Percentiles rank a stretch among this genome's conserved stretches.
Conservation (phyloP, 345 rosid species). For the Eucalyptus curtisii region DNA sequence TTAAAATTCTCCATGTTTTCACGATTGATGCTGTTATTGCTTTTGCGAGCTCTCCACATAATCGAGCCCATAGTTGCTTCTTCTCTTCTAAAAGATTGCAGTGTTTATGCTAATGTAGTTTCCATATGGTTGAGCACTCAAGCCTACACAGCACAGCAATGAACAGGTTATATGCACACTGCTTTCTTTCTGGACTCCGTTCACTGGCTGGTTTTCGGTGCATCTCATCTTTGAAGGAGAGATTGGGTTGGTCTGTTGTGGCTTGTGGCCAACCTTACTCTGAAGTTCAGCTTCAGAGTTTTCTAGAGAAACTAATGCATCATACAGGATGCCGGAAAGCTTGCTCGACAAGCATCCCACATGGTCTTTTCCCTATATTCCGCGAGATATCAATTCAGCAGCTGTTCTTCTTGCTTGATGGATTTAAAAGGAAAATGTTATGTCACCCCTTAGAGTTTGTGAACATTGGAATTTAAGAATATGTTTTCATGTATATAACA, state of each 20-base stretch:
- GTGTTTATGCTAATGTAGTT: not conserved
- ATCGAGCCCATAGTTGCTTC: not conserved
- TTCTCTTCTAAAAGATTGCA: not conserved
- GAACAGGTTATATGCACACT: not conserved
- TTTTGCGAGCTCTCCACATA: not conserved
- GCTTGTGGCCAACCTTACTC: not conserved
- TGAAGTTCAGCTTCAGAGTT: not conserved
- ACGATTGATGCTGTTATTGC: not conserved
- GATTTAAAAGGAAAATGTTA: not conserved
- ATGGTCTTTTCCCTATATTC: not conserved
- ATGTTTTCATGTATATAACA: not conserved
- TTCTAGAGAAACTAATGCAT: not conserved
- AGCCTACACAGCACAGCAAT: not conserved
- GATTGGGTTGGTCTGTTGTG: not conserved
- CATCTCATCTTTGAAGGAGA: not conserved
- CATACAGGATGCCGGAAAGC: not conserved
- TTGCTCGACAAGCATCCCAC: not conserved
- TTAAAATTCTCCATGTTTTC: not conserved
- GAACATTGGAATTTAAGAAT: not conserved
- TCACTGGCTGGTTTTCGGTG: not conserved
- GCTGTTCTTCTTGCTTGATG: not conserved
- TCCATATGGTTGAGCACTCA: not conserved
- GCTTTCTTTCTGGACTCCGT: not conserved
- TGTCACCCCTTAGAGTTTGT: not conserved
- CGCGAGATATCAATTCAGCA: not conserved